Evolutionary conservation across 2,329 filamentous ascomycete genomes (phyloP), one percentile per base, ranked within the genome.

Genomic region (Alternaria triticimaculans): DNA sequence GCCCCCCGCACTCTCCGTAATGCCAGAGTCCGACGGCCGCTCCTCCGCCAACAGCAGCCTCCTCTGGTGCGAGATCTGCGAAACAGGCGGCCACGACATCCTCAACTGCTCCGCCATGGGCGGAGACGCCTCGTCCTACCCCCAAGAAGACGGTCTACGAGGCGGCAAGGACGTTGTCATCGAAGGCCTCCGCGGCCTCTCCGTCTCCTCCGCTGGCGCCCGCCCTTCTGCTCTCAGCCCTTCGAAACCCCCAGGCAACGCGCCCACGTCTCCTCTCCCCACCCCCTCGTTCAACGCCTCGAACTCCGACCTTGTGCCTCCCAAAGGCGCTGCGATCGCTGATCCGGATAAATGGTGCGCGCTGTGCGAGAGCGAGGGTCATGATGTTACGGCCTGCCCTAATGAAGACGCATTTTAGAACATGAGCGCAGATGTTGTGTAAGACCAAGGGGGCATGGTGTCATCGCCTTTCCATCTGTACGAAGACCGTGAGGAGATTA

Each of bases 321-420:
- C 70, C 23, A 80, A 79, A 69, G 77, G 73, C 33, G 73, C 69
- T 15, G 69, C 67, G 10, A 73, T 76, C 20, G 76, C 76, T 15
- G 93, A 98, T 74, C 88, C 90, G 58, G 88, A 90, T 66, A 97
- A 97, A 82, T 99, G 96, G 96, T 99, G 96, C 81, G 96, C 96
- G 15, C 85, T 98, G 48, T 99, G 96, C 78, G 96, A 99, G 84
- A 89, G 93, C 66, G 96, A 99, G 75, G 96, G 96, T 14, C 96
- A 99, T 78, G 92, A 97, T 80, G 97, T 95, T 76, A 94, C 97
- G 65, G 93, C 96, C 80, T 97, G 94, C 81, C 94, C 94, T 12
- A 92, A 97, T 80, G 94, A 97, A 82, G 93, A 96, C 80, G 89
- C 89, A 28, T 92, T 80, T 55, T 80, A 74, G 60, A 49, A n/a